Evolutionary conservation across 2,329 filamentous ascomycete species (phyloP).

Genomic region (Aspergillus proliferans): DNA sequence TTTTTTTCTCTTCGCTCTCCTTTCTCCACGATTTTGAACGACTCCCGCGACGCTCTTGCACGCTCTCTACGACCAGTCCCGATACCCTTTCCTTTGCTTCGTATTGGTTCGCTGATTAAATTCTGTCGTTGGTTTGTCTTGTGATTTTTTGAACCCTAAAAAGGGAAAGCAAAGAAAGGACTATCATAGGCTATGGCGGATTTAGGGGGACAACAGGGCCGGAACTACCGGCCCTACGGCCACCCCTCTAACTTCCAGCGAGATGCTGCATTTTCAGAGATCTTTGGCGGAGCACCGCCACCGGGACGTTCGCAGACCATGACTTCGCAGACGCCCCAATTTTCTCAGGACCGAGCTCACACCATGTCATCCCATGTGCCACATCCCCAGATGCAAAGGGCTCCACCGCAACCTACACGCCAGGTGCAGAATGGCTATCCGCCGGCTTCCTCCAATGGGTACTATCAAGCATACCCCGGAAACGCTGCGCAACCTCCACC

Average conservation of each 20-base stretch:
- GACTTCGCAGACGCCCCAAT: slow-evolving; percentile 67
- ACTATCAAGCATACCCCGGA: slow-evolving; percentile 35
- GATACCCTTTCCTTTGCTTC: slow-evolving; percentile 12
- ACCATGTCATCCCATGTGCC: slow-evolving; percentile 61
- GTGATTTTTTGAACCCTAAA: neutral
- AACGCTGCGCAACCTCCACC: slow-evolving; percentile 44
- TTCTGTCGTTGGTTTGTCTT: slow-evolving; percentile 1
- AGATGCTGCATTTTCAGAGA: slow-evolving; percentile 92
- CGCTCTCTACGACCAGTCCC: slow-evolving; percentile 27
- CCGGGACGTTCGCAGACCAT: slow-evolving; percentile 91
- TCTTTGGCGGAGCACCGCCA: slow-evolving; percentile 82
- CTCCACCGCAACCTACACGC: slow-evolving; percentile 37
- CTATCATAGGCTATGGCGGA: slow-evolving; percentile 50
- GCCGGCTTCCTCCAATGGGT: slow-evolving; percentile 33
- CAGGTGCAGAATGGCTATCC: slow-evolving; percentile 42
- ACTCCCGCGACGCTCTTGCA: slow-evolving; percentile 27
- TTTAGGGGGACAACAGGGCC: slow-evolving; percentile 56
- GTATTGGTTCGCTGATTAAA: neutral
- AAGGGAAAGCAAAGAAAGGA: slow-evolving; percentile 3
- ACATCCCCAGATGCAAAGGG: slow-evolving; percentile 39
- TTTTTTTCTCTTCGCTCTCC: slow-evolving; percentile 14
- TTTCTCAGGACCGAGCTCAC: slow-evolving; percentile 64
- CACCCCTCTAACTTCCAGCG: slow-evolving; percentile 59
- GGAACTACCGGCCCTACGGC: slow-evolving; percentile 53
- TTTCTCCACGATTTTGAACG: slow-evolving; percentile 28